Percentiles rank a stretch among this genome's conserved stretches.
These are phyloP conservation scores for Datisca glomerata DNA, from an alignment of 306 rosid genomes.

Conservation along the genomic window DNA sequence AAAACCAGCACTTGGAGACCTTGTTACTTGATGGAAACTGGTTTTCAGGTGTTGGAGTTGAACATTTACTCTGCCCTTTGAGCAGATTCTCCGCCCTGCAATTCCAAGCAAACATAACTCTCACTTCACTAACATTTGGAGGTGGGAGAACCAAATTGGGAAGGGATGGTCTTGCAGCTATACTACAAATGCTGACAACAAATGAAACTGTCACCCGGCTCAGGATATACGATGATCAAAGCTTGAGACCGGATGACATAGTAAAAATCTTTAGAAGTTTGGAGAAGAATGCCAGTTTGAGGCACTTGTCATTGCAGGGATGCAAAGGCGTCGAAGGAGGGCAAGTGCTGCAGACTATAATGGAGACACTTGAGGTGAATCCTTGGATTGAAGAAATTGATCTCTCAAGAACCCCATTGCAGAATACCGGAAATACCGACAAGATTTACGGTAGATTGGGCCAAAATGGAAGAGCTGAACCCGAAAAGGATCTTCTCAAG, in stretches of 20 bases:
- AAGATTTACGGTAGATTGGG: constrained; percentile 66
- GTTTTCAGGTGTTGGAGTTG: constrained; percentile 60
- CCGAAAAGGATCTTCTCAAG: constrained; percentile 67
- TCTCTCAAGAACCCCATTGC: constrained; percentile 72
- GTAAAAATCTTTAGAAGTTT: constrained; percentile 60
- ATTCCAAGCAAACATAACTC: constrained; percentile 65
- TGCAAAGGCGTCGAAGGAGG: constrained; percentile 81
- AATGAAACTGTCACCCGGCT: constrained; percentile 57
- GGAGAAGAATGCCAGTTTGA: constrained; percentile 83
- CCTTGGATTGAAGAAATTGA: constrained; percentile 95
- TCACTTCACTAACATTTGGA: constrained; percentile 59
- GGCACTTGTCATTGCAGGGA: constrained; percentile 56
- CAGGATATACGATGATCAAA: constrained; percentile 68
- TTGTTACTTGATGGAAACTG: constrained; percentile 60
- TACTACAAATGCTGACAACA: constrained; percentile 44
- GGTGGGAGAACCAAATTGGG: constrained; percentile 76
- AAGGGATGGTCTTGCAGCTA: constrained; percentile 68
- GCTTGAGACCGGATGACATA: constrained; percentile 56
- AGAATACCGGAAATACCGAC: constrained; percentile 54
- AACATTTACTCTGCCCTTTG: constrained; percentile 79
- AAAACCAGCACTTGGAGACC: constrained; percentile 50
- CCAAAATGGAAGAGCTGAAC: constrained; percentile 74
- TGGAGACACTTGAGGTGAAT: constrained; percentile 74
- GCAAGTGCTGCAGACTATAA: constrained; percentile 44
- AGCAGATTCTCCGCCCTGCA: constrained; percentile 82